phyloP scores from a whole-genome alignment of 1,139 yeast species.

The Wickerhamomyces sp. region DNA sequence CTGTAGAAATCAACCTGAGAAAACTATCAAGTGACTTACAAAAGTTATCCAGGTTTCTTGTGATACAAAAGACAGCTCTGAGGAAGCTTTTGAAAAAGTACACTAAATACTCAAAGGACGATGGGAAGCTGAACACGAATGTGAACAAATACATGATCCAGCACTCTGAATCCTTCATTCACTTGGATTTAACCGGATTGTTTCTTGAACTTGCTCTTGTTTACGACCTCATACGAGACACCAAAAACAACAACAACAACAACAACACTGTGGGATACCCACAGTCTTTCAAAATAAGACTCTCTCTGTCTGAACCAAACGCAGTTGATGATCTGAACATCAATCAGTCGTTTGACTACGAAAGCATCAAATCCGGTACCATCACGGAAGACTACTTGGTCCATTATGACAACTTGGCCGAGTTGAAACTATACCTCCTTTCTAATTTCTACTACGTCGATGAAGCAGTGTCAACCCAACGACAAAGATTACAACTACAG shows the following conservation, averaged over 20 bases:
- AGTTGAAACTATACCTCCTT: conserved; percentile 34
- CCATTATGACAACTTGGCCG: conserved; percentile 39
- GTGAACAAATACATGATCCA: conserved; percentile 31
- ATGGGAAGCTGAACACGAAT: conserved; percentile 35
- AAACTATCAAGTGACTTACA: conserved; percentile 58
- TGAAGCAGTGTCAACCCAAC: conserved; percentile 14
- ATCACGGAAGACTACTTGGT: conserved; percentile 33
- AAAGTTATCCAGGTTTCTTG: conserved; percentile 65
- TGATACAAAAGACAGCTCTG: conserved; percentile 77
- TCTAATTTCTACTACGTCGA: conserved; percentile 29
- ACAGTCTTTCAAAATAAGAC: conserved; percentile 13
- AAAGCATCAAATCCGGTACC: conserved; percentile 28
- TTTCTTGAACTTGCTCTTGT: conserved; percentile 59
- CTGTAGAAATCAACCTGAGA: conserved; percentile 29
- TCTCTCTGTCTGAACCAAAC: conserved; percentile 12
- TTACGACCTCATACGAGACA: conserved; percentile 37
- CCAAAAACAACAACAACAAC: not conserved
- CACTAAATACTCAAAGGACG: conserved; percentile 49
- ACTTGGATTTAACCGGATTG: conserved; percentile 58
- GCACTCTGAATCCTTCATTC: conserved; percentile 51
- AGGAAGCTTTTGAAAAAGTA: conserved; percentile 79
- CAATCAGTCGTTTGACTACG: conserved; percentile 30
- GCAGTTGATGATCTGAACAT: conserved; percentile 12
- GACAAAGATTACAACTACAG: conserved; percentile 12
- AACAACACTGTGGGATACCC: not conserved